Evolutionary conservation across 225 moss, liverwort and hornwort genomes (phyloP).

Genomic region (Takakia lepidozioides): DNA sequence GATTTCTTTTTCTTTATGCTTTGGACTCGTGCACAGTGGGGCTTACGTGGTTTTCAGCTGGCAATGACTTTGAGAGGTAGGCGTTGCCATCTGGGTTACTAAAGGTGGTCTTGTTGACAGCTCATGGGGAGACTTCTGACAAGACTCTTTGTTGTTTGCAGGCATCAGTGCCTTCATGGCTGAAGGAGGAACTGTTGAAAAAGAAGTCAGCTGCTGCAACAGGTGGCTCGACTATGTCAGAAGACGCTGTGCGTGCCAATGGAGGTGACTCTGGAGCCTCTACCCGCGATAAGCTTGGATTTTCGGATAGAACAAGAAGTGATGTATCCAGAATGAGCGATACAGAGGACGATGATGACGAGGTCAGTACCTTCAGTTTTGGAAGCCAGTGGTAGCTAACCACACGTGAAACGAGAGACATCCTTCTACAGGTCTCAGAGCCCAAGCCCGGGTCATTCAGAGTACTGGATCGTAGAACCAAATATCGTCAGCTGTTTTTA

Average conservation of each 20-base stretch:
- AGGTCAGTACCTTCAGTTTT: no score
- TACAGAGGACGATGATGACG: constrained; percentile 86
- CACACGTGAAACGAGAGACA: no score
- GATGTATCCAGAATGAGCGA: constrained; percentile 85
- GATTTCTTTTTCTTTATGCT: constrained; percentile 5
- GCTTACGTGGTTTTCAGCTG: no score
- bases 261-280: constrained; percentile 47
- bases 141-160: constrained; percentile 30
- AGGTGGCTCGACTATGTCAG: constrained; percentile 45
- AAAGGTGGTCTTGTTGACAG: background rate
- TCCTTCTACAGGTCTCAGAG: no score
- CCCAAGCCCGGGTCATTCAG: no score
- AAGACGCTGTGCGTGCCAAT: constrained; percentile 58
- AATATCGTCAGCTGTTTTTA: background rate
- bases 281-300: constrained; percentile 44
- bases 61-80: no score
- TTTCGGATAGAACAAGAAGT: constrained; percentile 69
- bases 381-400: no score
- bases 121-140: constrained; percentile 1
- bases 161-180: constrained; percentile 98
- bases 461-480: no score
- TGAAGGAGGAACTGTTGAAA: constrained; percentile 92
- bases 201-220: constrained; percentile 68
- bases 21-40: background rate
- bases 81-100: no score